A percentile compares a stretch with the other conserved stretches of the same genome.
Conservation (phyloP, 108 stramenopile species). For the Pinguiococcus pyrenoidosus region DNA sequence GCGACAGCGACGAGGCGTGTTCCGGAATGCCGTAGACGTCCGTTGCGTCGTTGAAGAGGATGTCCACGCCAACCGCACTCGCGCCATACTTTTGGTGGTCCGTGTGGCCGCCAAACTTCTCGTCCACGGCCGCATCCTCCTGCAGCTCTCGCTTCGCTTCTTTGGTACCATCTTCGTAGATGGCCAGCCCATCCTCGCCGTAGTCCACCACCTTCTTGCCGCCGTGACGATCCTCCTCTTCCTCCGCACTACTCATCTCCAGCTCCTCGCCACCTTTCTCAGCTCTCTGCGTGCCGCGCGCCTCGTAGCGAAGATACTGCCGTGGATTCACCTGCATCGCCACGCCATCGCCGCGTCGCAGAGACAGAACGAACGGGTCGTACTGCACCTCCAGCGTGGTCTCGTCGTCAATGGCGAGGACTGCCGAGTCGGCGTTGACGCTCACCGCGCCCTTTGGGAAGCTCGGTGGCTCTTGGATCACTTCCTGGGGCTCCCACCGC, state of each 20-base stretch:
- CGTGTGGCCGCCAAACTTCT: slow-evolving; percentile 68
- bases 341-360: slow-evolving; percentile 12
- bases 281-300: slow-evolving; percentile 6
- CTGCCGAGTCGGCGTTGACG: neutral
- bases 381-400: slow-evolving; percentile 14
- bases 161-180: slow-evolving; percentile 31
- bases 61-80: slow-evolving; percentile 84
- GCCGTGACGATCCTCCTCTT: slow-evolving; percentile 12
- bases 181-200: slow-evolving; percentile 33
- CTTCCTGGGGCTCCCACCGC: neutral
- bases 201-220: slow-evolving; percentile 33
- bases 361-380: slow-evolving; percentile 18
- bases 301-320: neutral
- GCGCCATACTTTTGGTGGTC: slow-evolving; percentile 83
- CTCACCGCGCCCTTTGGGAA: no score
- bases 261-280: neutral
- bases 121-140: slow-evolving; percentile 38
- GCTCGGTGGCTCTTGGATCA: no score
- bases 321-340: slow-evolving; percentile 20
- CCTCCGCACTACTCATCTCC: neutral
- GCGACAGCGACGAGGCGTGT: slow-evolving; percentile 72
- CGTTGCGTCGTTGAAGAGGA: slow-evolving; percentile 61
- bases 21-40: slow-evolving; percentile 91
- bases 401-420: neutral
- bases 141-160: slow-evolving; percentile 13